A percentile compares a stretch with the other conserved stretches of the same genome.
Conservation (phyloP, 129 eudicot genomes). For the Scalesia atractyloides region DNA sequence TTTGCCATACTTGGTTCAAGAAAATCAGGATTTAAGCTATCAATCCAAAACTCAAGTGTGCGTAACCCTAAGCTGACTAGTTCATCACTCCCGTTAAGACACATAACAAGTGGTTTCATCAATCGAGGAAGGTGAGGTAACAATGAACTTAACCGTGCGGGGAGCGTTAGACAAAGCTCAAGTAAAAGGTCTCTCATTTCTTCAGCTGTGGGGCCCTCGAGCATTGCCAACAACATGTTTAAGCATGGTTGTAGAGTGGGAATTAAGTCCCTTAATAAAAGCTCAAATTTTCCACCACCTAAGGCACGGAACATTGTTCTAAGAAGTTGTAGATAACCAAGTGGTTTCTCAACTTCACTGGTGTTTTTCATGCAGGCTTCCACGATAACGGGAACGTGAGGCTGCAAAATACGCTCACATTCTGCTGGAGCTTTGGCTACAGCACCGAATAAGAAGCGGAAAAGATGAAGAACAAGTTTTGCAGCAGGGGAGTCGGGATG, state of each 20-base stretch:
- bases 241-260: slow-evolving; percentile 78
- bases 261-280: slow-evolving; percentile 72
- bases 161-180: slow-evolving; percentile 90
- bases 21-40: slow-evolving; percentile 97
- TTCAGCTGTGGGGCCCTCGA: slow-evolving; percentile 96
- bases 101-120: slow-evolving; percentile 95
- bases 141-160: slow-evolving; percentile 90
- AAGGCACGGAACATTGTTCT: slow-evolving; percentile 92
- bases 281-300: slow-evolving; percentile 96
- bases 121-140: slow-evolving; percentile 95
- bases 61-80: slow-evolving; percentile 85
- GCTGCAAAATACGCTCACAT: slow-evolving; percentile 93
- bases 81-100: slow-evolving; percentile 89
- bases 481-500: slow-evolving; percentile 96
- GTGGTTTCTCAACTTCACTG: slow-evolving; percentile 89
- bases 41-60: slow-evolving; percentile 98
- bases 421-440: slow-evolving; percentile 94
- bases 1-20: slow-evolving; percentile 99
- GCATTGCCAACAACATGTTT: slow-evolving; percentile 92
- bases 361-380: slow-evolving; percentile 93
- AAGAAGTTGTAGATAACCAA: slow-evolving; percentile 92
- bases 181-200: slow-evolving; percentile 87
- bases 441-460: slow-evolving; percentile 78
- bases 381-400: slow-evolving; percentile 93
- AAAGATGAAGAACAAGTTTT: slow-evolving; percentile 91